Evolutionary conservation across 495 filamentous ascomycete species (phyloP).

Genomic region (Penicillium longicatenatum): DNA sequence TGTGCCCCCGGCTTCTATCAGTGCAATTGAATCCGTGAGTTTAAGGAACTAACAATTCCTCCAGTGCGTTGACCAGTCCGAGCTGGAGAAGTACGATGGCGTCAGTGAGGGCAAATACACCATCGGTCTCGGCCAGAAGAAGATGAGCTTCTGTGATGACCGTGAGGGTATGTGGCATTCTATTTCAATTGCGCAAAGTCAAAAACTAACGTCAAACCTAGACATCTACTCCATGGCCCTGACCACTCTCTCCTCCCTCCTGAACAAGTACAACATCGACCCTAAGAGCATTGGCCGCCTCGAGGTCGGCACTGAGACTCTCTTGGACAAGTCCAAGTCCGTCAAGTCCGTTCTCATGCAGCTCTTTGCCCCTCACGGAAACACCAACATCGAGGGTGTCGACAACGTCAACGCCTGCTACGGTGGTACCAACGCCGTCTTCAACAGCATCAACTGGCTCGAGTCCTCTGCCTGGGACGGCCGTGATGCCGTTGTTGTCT

Average conservation of each 20-base stretch:
- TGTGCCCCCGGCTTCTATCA: not conserved
- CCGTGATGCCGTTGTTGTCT: conserved; percentile 87
- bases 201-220: conserved; percentile 32
- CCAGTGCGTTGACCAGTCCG: conserved; percentile 94
- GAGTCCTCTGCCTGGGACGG: conserved; percentile 99
- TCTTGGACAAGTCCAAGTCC: conserved; percentile 99
- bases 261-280: conserved; percentile 94
- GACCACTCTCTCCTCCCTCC: conserved; percentile 83
- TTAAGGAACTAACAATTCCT: conserved; percentile 23
- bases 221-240: conserved; percentile 98
- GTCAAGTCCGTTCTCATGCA: conserved; percentile 99
- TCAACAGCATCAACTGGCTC: conserved; percentile 97
- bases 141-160: conserved; percentile 99
- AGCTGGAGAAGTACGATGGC: conserved; percentile 98
- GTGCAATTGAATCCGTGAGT: no score
- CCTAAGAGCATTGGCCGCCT: conserved; percentile 85
- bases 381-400: conserved; percentile 93
- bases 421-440: conserved; percentile 94
- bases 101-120: conserved; percentile 95
- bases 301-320: conserved; percentile 97
- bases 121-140: conserved; percentile 98
- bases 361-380: conserved; percentile 79
- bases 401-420: conserved; percentile 99
- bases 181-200: not conserved
- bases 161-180: conserved; percentile 73